Base-by-base conservation (phyloP, 148 eudicot species). In the Limonium bicolor region DNA sequence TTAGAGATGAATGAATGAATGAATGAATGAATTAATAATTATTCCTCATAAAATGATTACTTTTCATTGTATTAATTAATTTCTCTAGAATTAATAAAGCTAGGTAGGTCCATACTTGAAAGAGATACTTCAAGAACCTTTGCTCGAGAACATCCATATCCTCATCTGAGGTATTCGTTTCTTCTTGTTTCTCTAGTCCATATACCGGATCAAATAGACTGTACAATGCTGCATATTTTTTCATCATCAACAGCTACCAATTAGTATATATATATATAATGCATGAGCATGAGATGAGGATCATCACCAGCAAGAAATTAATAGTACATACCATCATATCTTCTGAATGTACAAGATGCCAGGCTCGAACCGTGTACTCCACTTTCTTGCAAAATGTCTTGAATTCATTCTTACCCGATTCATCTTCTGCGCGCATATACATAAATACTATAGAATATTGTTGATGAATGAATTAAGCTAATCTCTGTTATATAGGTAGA, bases 261-360 rank as follows among this genome's bases (percentile, higher is more conserved):
- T n/a, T n/a, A n/a, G n/a, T n/a, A 0, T 32, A 7, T 14, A 32
- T 20, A 22, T 22, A 40, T 21, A 34, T 39, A 6, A 11, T 33
- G n/a, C 10, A n/a, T n/a, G n/a, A n/a, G n/a, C n/a, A n/a, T n/a
- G n/a, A n/a, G n/a, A n/a, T n/a, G n/a, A n/a, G n/a, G n/a, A n/a
- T n/a, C n/a, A n/a, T n/a, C n/a, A n/a, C n/a, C n/a, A n/a, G n/a
- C n/a, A n/a, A n/a, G n/a, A n/a, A n/a, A n/a, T n/a, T n/a, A n/a
- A n/a, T n/a, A n/a, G n/a, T n/a, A n/a, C 22, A 17, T 67, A 83
- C 94, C 94, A 83, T 83, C 58, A 83, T 75, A 53, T 78, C 86
- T 60, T 83, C 94, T 36, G 78, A 78, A 15, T 78, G 72, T 9
- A 83, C 60, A 50, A 58, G 69, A 62, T 83, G 78, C 94, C 94